These are phyloP conservation scores for Phytophthora palmivora DNA, from an alignment of 352 stramenopile genomes.

Conservation along the genomic window DNA sequence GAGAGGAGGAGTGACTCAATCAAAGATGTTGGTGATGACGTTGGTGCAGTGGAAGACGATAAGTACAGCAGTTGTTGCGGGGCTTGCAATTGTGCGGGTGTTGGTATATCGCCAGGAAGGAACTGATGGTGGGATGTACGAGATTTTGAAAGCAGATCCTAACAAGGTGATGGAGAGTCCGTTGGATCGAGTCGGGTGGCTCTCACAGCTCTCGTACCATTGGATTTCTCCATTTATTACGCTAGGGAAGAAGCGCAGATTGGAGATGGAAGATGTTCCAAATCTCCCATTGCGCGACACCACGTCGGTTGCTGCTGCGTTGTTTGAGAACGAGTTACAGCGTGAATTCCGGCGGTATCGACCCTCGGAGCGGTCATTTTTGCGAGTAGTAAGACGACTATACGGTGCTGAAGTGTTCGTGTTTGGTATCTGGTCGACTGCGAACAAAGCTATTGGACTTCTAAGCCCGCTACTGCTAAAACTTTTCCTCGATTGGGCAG, in stretches of 20 bases:
- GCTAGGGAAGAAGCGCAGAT: slow-evolving; percentile 53
- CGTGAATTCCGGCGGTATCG: slow-evolving; percentile 37
- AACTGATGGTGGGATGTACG: background rate
- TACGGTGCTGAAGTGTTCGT: slow-evolving; percentile 64
- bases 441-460: slow-evolving; percentile 78
- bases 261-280: slow-evolving; percentile 70
- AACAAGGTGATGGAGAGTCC: slow-evolving; percentile 33
- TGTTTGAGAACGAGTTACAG: slow-evolving; percentile 56
- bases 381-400: slow-evolving; percentile 57
- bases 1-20: background rate
- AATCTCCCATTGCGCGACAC: slow-evolving; percentile 56
- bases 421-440: slow-evolving; percentile 74
- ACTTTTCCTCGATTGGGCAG: slow-evolving; percentile 81
- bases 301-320: slow-evolving; percentile 47
- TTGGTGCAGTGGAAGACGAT: slow-evolving; percentile 25
- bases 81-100: slow-evolving; percentile 22
- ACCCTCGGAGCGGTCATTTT: slow-evolving; percentile 49
- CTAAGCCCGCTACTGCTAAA: slow-evolving; percentile 81
- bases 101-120: background rate
- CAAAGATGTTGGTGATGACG: background rate
- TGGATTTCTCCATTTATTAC: slow-evolving; percentile 77
- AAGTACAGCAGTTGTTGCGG: background rate
- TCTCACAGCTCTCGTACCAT: slow-evolving; percentile 70
- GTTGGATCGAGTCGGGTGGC: slow-evolving; percentile 58
- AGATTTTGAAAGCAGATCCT: slow-evolving; percentile 2